These are phyloP conservation scores for Cinnamomum micranthum DNA, from an alignment of 164 flowering plant genomes.

Conservation along the genomic window DNA sequence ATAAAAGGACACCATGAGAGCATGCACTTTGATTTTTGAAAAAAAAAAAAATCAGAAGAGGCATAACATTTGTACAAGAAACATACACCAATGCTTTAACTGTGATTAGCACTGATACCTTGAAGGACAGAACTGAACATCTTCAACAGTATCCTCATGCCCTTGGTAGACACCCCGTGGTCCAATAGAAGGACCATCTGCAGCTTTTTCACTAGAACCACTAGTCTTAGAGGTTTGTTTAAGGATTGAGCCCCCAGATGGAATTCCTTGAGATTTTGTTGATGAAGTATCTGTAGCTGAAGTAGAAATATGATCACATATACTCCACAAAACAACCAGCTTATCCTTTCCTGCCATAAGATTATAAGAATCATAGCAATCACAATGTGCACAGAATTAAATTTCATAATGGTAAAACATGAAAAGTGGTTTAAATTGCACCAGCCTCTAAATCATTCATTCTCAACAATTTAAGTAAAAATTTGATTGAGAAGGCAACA, in stretches of 20 bases:
- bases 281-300: slow-evolving; percentile 49
- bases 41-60: too few relatives aligned
- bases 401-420: background rate
- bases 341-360: slow-evolving; percentile 81
- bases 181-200: slow-evolving; percentile 55
- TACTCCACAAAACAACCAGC: slow-evolving; percentile 90
- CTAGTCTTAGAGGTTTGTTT: slow-evolving; percentile 45
- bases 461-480: background rate
- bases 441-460: too few relatives aligned
- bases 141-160: slow-evolving; percentile 96
- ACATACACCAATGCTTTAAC: background rate
- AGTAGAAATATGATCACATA: slow-evolving; percentile 78
- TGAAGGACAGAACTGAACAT: slow-evolving; percentile 94
- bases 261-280: slow-evolving; percentile 41
- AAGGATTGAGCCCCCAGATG: slow-evolving; percentile 44
- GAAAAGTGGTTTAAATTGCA: too few relatives aligned
- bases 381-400: background rate
- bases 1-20: background rate
- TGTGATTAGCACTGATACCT: slow-evolving; percentile 45
- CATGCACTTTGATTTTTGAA: too few relatives aligned
- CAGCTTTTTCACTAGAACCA: slow-evolving; percentile 45
- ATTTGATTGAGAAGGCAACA: background rate
- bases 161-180: slow-evolving; percentile 80
- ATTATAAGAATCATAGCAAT: background rate
- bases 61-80: background rate